These are phyloP conservation scores for Alternaria ventricosa DNA, from an alignment of 2,329 filamentous ascomycete species.

Conservation along the genomic window DNA sequence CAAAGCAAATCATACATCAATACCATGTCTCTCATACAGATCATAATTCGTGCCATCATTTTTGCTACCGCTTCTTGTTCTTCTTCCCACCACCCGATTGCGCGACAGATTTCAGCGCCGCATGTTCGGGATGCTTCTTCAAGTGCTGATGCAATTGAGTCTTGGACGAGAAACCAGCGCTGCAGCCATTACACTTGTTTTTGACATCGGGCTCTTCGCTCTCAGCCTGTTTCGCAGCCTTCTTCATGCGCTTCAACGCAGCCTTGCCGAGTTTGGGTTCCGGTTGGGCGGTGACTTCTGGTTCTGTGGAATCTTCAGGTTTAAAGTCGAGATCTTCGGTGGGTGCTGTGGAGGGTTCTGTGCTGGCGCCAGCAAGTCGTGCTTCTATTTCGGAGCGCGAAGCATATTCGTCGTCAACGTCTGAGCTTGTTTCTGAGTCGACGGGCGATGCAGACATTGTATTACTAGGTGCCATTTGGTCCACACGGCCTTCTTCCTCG, in stretches of 20 bases:
- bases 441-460: not conserved
- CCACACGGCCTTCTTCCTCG: conserved; percentile 15
- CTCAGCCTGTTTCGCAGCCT: conserved; percentile 51
- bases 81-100: conserved; percentile 18
- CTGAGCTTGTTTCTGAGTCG: conserved; percentile 6
- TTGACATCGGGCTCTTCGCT: conserved; percentile 45
- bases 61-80: conserved; percentile 29
- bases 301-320: conserved; percentile 1
- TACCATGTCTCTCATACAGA: not conserved
- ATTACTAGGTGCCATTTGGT: not conserved
- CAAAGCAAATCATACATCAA: not conserved
- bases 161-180: conserved; percentile 76
- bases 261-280: conserved; percentile 55
- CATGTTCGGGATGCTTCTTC: conserved; percentile 66
- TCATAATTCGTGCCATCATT: conserved; percentile 3
- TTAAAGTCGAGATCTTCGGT: conserved; percentile 10
- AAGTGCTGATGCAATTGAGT: conserved; percentile 78
- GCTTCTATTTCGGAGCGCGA: conserved; percentile 46
- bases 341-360: conserved; percentile 10
- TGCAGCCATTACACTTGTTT: conserved; percentile 79
- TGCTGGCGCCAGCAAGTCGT: conserved; percentile 32
- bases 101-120: conserved; percentile 53
- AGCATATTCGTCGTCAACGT: conserved; percentile 46
- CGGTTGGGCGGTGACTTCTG: conserved; percentile 1
- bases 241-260: conserved; percentile 56